Evolutionary conservation across 2,329 filamentous ascomycete genomes (phyloP).

Genomic region (Endoconidiophora polonica): DNA sequence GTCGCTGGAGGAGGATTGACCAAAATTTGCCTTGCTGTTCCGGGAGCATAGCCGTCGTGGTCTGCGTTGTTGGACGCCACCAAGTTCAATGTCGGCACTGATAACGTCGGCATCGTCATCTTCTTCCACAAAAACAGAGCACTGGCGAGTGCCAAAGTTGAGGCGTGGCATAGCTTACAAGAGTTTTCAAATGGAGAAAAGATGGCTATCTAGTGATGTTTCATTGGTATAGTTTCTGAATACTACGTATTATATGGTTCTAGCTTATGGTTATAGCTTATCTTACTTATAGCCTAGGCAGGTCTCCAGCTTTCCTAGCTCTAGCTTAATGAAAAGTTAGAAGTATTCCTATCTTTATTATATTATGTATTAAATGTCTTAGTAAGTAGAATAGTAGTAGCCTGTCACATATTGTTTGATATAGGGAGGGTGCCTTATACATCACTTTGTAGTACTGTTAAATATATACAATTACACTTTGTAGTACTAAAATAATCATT

Average conservation of each 20-base stretch:
- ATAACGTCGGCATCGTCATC: slow-evolving; percentile 1
- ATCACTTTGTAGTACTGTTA: too few relatives aligned
- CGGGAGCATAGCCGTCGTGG: neutral
- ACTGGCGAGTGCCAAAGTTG: slow-evolving; percentile 5
- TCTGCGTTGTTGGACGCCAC: neutral
- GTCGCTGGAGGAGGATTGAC: too few relatives aligned
- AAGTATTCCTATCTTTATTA: neutral
- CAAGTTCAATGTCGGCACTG: slow-evolving; percentile 1
- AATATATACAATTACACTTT: too few relatives aligned
- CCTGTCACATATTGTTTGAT: too few relatives aligned
- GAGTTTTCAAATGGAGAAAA: neutral
- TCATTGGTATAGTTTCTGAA: too few relatives aligned
- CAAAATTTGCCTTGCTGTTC: too few relatives aligned
- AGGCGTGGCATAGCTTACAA: slow-evolving; percentile 2
- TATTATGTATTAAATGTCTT: neutral
- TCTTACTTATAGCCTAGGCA: neutral
- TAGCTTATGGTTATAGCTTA: neutral
- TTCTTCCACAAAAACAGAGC: neutral
- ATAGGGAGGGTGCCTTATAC: too few relatives aligned
- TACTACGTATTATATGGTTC: too few relatives aligned
- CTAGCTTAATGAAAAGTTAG: neutral
- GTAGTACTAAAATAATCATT: too few relatives aligned
- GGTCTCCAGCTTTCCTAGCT: neutral
- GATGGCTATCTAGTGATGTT: neutral
- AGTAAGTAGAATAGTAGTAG: neutral